Percentiles rank a stretch among this genome's conserved stretches.
Conservation (phyloP, 1,284 basidiomycete species). For the Ustilago curta region DNA sequence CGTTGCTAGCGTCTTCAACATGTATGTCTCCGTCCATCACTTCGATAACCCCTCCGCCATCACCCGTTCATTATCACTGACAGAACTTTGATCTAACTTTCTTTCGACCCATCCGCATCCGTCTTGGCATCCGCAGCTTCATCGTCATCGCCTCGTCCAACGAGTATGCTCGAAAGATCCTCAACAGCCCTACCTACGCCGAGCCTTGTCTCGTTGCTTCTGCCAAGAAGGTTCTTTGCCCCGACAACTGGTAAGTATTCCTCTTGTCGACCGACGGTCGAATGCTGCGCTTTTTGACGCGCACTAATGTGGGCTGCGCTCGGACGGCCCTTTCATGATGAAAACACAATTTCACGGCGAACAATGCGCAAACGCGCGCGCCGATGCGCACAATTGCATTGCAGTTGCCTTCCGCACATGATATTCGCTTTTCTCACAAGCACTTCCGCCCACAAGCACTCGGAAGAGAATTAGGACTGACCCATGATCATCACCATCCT, state of each 20-base stretch:
- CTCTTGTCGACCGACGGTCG: neutral
- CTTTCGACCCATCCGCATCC: neutral
- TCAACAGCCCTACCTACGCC: conserved; percentile 66
- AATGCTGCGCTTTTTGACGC: conserved; percentile 8
- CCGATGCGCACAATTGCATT: neutral
- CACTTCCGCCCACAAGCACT: neutral
- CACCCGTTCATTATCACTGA: conserved; percentile 1
- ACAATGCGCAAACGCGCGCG: neutral
- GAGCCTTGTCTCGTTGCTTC: conserved; percentile 90
- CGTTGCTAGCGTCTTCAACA: conserved; percentile 68
- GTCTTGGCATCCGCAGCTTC: conserved; percentile 49
- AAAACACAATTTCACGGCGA: neutral
- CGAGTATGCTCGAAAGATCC: conserved; percentile 67
- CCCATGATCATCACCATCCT: neutral
- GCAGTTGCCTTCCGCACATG: neutral
- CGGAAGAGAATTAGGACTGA: neutral
- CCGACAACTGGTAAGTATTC: conserved; percentile 83
- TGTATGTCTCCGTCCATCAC: conserved; percentile 40
- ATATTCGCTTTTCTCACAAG: neutral
- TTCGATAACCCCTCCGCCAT: too few species aligned
- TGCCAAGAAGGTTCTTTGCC: conserved; percentile 86
- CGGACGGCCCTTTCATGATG: neutral
- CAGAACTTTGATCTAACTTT: neutral
- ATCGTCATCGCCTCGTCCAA: conserved; percentile 68
- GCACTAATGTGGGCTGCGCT: conserved; percentile 5